These are phyloP conservation scores for Bryum argenteum DNA, from an alignment of 225 moss, liverwort and hornwort species.

Conservation along the genomic window DNA sequence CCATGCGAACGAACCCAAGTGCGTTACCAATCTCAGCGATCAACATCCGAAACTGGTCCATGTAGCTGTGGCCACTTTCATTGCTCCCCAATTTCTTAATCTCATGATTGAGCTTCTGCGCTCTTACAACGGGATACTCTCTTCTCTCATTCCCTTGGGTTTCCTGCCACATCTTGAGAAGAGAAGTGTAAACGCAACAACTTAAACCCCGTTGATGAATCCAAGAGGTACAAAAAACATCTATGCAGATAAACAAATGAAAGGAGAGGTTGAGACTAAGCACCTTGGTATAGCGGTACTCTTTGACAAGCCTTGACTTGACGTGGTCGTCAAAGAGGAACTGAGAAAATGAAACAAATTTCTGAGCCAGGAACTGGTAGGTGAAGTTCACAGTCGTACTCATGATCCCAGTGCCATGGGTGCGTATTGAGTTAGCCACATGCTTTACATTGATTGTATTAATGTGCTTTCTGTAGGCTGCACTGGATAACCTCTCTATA, in stretches of 20 bases:
- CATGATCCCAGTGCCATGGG: conserved; percentile 94
- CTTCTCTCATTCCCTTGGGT: conserved; percentile 65
- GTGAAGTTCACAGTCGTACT: conserved; percentile 97
- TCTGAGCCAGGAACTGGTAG: conserved; percentile 95
- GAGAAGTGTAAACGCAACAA: conserved; percentile 31
- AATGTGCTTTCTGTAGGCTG: conserved; percentile 87
- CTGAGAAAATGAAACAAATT: conserved; percentile 93
- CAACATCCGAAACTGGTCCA: conserved; percentile 95
- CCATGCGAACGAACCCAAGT: conserved; percentile 97
- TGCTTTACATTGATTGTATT: conserved; percentile 96
- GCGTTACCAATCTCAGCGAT: conserved; percentile 98
- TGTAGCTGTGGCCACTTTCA: conserved; percentile 83
- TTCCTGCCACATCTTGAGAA: conserved; percentile 57
- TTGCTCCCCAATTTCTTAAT: conserved; percentile 86
- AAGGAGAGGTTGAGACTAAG: conserved; percentile 17
- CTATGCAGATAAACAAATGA: not conserved
- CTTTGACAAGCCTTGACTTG: conserved; percentile 90
- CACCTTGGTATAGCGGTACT: conserved; percentile 81
- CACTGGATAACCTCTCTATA: conserved; percentile 90
- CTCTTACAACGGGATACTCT: conserved; percentile 82
- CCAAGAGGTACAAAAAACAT: conserved; percentile 7
- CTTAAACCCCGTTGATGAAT: not conserved
- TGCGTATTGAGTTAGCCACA: conserved; percentile 98
- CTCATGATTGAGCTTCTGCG: conserved; percentile 86
- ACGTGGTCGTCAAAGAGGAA: conserved; percentile 97